Evolutionary conservation across 306 rosid genomes (phyloP).

Genomic region (Cicer judaicum): DNA sequence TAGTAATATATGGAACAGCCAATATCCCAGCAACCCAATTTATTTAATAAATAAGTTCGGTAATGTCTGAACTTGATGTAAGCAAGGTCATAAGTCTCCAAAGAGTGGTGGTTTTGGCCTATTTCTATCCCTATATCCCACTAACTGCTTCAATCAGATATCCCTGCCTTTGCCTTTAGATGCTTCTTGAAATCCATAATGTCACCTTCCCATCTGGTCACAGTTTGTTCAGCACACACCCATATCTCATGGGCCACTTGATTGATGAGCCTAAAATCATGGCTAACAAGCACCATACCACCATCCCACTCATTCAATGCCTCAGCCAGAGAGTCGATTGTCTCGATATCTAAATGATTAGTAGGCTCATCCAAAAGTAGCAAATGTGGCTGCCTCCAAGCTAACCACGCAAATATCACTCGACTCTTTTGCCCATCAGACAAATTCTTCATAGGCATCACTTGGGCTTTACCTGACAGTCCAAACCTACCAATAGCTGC

Average conservation of each 20-base stretch:
- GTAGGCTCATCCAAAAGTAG: constrained; percentile 94
- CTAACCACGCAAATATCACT: constrained; percentile 93
- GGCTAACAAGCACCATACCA: constrained; percentile 95
- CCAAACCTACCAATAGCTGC: constrained; percentile 95
- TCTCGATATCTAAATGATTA: constrained; percentile 96
- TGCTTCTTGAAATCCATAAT: constrained; percentile 91
- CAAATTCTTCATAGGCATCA: constrained; percentile 94
- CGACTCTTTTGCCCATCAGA: constrained; percentile 97
- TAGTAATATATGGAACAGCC: not conserved
- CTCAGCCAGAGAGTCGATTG: constrained; percentile 92
- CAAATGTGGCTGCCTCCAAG: constrained; percentile 87
- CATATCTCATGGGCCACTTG: constrained; percentile 95
- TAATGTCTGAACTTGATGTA: not conserved
- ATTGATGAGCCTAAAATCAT: constrained; percentile 96
- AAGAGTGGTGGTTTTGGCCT: constrained; percentile 6
- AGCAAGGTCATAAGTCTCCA: constrained; percentile 11
- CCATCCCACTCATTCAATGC: constrained; percentile 99
- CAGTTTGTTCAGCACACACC: constrained; percentile 84
- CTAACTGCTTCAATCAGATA: constrained; percentile 55
- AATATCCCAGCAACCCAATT: constrained; percentile 16
- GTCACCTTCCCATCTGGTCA: constrained; percentile 89
- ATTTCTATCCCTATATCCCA: constrained; percentile 8
- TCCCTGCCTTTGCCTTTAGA: constrained; percentile 78
- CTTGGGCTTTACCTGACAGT: constrained; percentile 92
- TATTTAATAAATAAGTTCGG: not conserved